Conservation (phyloP, 108 stramenopile species). For the Skeletonema menzelii region DNA sequence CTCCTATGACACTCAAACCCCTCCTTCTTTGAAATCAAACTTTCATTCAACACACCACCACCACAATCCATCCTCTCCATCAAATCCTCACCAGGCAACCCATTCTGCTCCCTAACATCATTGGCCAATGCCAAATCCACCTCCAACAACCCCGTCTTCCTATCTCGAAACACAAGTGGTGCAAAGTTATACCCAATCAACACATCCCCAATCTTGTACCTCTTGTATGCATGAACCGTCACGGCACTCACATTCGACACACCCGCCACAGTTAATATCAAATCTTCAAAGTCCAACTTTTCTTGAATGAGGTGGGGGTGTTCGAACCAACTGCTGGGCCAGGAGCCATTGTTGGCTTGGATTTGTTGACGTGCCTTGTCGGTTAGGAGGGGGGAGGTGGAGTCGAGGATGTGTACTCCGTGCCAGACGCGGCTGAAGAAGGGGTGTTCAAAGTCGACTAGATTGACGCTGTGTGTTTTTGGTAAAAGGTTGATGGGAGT, state of each 20-base stretch:
- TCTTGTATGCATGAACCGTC: conserved; percentile 40
- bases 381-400: conserved; percentile 32
- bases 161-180: conserved; percentile 22
- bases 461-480: conserved; percentile 14
- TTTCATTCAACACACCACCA: not conserved
- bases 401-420: conserved; percentile 34
- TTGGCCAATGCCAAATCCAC: conserved; percentile 22
- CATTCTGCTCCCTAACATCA: conserved; percentile 34
- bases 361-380: conserved; percentile 15
- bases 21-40: not conserved
- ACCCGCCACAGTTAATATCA: conserved; percentile 30
- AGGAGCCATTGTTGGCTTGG: conserved; percentile 17
- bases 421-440: conserved; percentile 44
- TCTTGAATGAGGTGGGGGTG: conserved; percentile 9
- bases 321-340: conserved; percentile 37
- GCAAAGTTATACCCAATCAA: conserved; percentile 33
- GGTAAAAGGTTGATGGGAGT: not conserved
- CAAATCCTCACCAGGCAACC: conserved; percentile 21
- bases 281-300: conserved; percentile 27
- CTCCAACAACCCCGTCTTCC: conserved; percentile 6
- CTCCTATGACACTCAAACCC: not conserved
- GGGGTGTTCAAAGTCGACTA: conserved; percentile 44
- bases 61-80: not conserved
- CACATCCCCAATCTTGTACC: conserved; percentile 29
- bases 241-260: conserved; percentile 32